These are phyloP conservation scores for barley (Hordeum vulgare) DNA, from an alignment of 176 grass and related monocot genomes.

Conservation along the genomic window MorexV3_pseudomolecules_assembly NC_058520.1:123687066-123687565, in stretches of 20 bases:
- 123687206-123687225: neutral
- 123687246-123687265: neutral
- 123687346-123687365: neutral
- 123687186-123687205: constrained; percentile 18
- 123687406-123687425: no score
- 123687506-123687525: no score
- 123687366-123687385: no score
- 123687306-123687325: neutral
- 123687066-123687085: neutral
- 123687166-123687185: constrained; percentile 23
- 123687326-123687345: neutral
- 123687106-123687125: neutral
- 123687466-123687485: no score
- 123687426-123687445: no score
- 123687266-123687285: neutral
- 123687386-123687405: no score
- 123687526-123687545: no score
- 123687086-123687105: neutral
- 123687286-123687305: neutral
- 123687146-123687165: neutral
- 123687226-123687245: neutral
- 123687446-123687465: no score
- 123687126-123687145: neutral
- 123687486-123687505: no score
- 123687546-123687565: no score